phyloP scores from a whole-genome alignment of 208 protist genomes.

The Leishmania tropica region DNA sequence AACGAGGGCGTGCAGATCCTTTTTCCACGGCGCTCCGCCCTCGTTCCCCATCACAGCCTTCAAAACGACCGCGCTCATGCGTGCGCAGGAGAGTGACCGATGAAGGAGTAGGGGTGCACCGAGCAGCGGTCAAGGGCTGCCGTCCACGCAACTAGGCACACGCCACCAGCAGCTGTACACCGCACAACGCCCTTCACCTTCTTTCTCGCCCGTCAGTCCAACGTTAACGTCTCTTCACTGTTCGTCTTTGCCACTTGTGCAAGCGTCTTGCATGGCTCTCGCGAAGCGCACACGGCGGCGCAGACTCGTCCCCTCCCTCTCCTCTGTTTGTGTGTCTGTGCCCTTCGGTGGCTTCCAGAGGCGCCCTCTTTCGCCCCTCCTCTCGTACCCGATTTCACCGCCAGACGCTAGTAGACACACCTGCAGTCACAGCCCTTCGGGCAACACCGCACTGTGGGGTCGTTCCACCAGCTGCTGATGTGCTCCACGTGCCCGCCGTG shows the following conservation, averaged over 20 bases:
- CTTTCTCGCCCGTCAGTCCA: neutral
- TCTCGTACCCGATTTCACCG: neutral
- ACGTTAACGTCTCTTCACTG: neutral
- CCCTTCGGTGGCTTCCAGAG: neutral
- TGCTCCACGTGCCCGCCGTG: constrained; percentile 83
- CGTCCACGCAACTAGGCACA: no score
- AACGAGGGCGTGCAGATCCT: neutral
- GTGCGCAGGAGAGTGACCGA: neutral
- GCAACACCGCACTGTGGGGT: constrained; percentile 57
- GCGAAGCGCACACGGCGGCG: neutral
- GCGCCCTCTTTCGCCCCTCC: neutral
- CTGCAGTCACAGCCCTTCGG: constrained; percentile 75
- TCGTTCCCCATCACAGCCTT: neutral
- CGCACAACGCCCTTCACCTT: neutral
- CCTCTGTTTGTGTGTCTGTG: neutral
- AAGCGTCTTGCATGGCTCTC: neutral
- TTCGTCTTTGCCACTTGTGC: neutral
- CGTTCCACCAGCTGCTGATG: constrained; percentile 75
- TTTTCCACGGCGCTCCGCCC: neutral
- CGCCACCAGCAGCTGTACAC: neutral
- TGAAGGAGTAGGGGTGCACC: neutral
- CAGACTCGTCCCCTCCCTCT: neutral
- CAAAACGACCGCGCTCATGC: neutral
- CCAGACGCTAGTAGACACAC: constrained; percentile 54
- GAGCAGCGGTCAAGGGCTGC: neutral